Evolutionary conservation across 2,329 filamentous ascomycete genomes (phyloP), one percentile per base, ranked within the genome.

Genomic region (Thelonectria blattea): DNA sequence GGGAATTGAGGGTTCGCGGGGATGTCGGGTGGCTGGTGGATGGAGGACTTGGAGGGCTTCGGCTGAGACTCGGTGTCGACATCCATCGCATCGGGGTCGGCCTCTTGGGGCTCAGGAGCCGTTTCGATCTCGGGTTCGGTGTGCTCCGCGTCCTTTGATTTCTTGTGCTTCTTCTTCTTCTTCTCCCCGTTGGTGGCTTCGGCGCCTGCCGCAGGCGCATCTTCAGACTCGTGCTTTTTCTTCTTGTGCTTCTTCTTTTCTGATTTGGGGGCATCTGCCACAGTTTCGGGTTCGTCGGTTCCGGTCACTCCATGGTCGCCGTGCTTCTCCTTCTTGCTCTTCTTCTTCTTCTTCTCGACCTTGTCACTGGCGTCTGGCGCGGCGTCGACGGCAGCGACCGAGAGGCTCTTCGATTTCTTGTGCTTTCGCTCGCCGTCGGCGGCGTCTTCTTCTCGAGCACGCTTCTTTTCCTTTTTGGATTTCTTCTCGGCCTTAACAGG

Each of bases 1-100:
- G 93, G 91, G 46, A 90, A 91, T 64, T 76, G 79, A 51, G 75
- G 75, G 59, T 77, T 73, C 51, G 76, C 64, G 22, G 78, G 78
- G 52, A 78, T 74, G 58, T 78, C 72, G 45, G 73, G 70, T 34
- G 78, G 74, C 65, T 76, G 72, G 65, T 77, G 74, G 55, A 76
- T 74, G 54, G 74, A 72, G 27, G 74, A 65, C 18, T 72, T 65
- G 41, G 62, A 64, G 11, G 69, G 67, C 45, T 73, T 67, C 43
- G 71, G 62, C 51, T 73, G 67, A 30, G 61, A 61, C 45, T 75
- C 71, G 34, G 65, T 65, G 59, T 80, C 76, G 56, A 80, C 66
- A 20, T 81, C 79, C 74, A 81, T 80, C 27, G 70, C 71, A 49
- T 79, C 73, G 55, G 67, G 60, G 47, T 75, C 63, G 48, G 64